These are phyloP conservation scores for Globisporangium canariense DNA, from an alignment of 352 stramenopile genomes.

Conservation along the genomic window DNA sequence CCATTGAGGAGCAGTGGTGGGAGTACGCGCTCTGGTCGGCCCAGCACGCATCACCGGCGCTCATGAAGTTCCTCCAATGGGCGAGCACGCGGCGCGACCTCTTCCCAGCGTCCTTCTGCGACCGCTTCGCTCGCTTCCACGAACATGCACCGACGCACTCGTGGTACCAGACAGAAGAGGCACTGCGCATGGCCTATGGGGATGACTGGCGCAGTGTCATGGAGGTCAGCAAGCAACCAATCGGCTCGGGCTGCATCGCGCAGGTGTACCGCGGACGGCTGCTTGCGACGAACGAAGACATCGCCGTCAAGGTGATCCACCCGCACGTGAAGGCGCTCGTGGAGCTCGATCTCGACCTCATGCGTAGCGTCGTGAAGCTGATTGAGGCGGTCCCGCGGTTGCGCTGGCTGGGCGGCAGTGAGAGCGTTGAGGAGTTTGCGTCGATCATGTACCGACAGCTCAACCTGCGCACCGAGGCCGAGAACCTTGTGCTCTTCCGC, in stretches of 20 bases:
- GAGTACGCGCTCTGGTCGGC: conserved; percentile 54
- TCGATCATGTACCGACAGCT: conserved; percentile 88
- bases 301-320: conserved; percentile 94
- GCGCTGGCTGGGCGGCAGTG: conserved; percentile 61
- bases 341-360: conserved; percentile 85
- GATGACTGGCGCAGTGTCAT: conserved; percentile 65
- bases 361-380: conserved; percentile 57
- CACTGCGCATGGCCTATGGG: conserved; percentile 84
- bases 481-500: conserved; percentile 83
- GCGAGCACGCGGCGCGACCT: conserved; percentile 92
- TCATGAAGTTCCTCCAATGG: conserved; percentile 97
- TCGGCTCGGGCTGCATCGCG: conserved; percentile 93
- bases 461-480: conserved; percentile 88
- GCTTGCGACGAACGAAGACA: conserved; percentile 46
- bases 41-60: conserved; percentile 77
- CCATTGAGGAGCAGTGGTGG: conserved; percentile 63
- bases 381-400: conserved; percentile 65
- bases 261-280: conserved; percentile 92
- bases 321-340: conserved; percentile 87
- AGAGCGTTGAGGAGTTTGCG: conserved; percentile 86
- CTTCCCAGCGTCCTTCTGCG: conserved; percentile 89
- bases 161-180: conserved; percentile 83
- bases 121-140: conserved; percentile 90
- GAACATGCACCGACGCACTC: conserved; percentile 84
- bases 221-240: conserved; percentile 53